Evolutionary conservation across 164 flowering plant species (phyloP), one percentile per base, ranked within the genome.

Genomic region (Macadamia tetraphylla): DNA sequence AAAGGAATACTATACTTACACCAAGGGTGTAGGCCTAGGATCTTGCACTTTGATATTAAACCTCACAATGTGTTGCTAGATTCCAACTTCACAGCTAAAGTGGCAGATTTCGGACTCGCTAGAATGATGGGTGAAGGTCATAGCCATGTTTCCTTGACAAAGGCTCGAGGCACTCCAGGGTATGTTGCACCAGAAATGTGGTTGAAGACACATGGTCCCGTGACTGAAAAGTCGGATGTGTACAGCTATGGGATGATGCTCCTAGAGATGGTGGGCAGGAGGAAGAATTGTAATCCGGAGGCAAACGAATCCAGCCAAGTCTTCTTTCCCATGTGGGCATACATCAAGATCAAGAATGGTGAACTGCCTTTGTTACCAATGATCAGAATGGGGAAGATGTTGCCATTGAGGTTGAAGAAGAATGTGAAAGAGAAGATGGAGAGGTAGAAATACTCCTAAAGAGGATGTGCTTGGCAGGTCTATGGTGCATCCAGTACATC

Each of bases 11-110:
- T 29, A 11, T 68, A 68, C 52, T 57, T 61, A 53, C 65, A 35
- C 48, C 52, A 55, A 64, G 69, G 64, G 29, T 60, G 69, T 57
- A 52, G 66, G 9, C 67, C 53, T 46, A 57, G 67, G 40, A 75
- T 49, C 10, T 18, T 77, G 35, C 80, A 77, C 48, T 70, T 71
- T 63, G 80, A 76, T 53, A 70, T 76, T 46, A 76, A 76, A 67
- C 73, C 73, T 29, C 75, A 75, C 46, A 71, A 71, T 62, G 64
- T 72, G 30, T 65, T 76, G 15, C 66, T 76, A 0, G 74, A 76
- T 76, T 23, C 23, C 23, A 23, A 23, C 23, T 23, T 23, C 23
- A 23, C 23, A 23, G 23, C 23, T 23, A 23, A 23, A 23, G 23
- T 23, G 23, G 23, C 23, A 23, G 23, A 23, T 23, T 23, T 23